A percentile compares a stretch with the other conserved stretches of the same genome.
These are phyloP conservation scores for Penicillium sp. DNA, from an alignment of 2,329 filamentous ascomycete species.

Conservation along the genomic window DNA sequence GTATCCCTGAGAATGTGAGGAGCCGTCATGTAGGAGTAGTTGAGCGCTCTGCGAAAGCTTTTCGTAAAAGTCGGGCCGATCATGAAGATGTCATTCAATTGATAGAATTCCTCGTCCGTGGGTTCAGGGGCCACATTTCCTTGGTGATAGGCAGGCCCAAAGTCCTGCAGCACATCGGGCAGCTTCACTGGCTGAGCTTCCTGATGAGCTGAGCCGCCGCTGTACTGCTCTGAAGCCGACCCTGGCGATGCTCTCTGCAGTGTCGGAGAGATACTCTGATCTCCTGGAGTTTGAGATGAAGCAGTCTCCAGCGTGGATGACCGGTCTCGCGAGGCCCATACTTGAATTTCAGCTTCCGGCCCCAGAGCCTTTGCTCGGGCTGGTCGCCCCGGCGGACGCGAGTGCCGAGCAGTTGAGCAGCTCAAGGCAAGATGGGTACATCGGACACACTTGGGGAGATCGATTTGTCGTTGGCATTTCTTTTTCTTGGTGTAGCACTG, in stretches of 20 bases:
- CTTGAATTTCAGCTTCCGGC: conserved; percentile 1
- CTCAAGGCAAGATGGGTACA: neutral
- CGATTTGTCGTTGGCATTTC: conserved; percentile 1
- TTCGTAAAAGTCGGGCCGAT: conserved; percentile 2
- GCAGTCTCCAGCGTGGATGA: neutral
- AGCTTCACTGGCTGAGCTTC: neutral
- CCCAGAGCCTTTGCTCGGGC: conserved; percentile 1
- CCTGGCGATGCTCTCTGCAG: neutral
- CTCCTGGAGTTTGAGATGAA: neutral
- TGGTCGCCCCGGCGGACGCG: conserved; percentile 1
- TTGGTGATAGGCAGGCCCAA: neutral
- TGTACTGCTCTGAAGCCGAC: neutral
- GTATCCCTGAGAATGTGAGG: neutral
- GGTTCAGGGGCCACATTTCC: neutral
- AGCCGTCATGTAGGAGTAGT: neutral
- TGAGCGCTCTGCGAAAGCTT: neutral
- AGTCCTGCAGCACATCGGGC: neutral
- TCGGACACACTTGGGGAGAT: neutral
- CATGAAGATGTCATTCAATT: conserved; percentile 3
- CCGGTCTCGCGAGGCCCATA: neutral
- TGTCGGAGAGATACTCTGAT: neutral
- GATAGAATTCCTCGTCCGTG: conserved; percentile 1
- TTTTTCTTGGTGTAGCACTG: conserved; percentile 4
- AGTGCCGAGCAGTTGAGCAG: conserved; percentile 2
- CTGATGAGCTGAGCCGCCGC: neutral